Conservation (phyloP, 2,329 filamentous ascomycete species). For the Aureobasidium leucospermi region DNA sequence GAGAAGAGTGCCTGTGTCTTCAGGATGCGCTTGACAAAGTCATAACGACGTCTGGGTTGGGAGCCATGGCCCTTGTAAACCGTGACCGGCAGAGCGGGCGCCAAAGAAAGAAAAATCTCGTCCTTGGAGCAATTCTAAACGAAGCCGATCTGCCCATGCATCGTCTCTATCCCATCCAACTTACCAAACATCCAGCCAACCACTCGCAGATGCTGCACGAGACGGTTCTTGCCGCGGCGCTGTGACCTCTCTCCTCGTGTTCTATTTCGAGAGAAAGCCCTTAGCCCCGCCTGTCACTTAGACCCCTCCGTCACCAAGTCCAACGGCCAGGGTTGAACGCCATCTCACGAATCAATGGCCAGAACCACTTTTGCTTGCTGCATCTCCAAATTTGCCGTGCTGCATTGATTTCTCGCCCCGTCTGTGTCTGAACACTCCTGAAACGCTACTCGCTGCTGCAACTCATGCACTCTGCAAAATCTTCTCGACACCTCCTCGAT, state of each 20-base stretch:
- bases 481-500: not conserved
- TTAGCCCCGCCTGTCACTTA: constrained; percentile 9
- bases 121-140: constrained; percentile 8
- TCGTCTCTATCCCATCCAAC: constrained; percentile 6
- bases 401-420: constrained; percentile 5
- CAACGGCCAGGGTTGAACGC: constrained; percentile 6
- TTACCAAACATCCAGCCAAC: constrained; percentile 2
- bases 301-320: not conserved
- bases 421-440: not conserved
- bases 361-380: constrained; percentile 3
- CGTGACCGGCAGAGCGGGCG: not conserved
- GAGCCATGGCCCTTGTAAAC: constrained; percentile 11
- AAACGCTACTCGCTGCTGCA: constrained; percentile 1
- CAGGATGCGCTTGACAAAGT: constrained; percentile 1
- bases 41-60: not conserved
- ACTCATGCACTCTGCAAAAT: not conserved
- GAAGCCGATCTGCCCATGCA: constrained; percentile 11
- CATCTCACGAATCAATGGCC: constrained; percentile 7
- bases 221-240: constrained; percentile 7
- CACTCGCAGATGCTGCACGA: not conserved
- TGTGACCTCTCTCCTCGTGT: constrained; percentile 1
- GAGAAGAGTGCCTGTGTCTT: not conserved
- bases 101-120: constrained; percentile 2
- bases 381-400: constrained; percentile 1
- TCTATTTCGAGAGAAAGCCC: not conserved